phyloP scores from a whole-genome alignment of 1,284 basidiomycete genomes.

The Omphalotus olearius region DNA sequence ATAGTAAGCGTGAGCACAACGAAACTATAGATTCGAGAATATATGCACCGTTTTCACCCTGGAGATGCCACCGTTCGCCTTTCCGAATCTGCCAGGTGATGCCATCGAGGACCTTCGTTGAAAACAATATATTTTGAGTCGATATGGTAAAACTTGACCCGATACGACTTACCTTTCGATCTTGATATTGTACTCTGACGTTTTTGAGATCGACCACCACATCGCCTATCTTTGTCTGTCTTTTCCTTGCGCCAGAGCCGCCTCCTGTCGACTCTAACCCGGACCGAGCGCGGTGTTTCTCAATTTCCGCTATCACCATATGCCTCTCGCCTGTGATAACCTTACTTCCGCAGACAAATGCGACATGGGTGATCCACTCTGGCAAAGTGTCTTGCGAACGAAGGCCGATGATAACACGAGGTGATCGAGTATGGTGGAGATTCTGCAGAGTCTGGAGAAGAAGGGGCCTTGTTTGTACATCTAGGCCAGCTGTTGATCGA shows the following conservation, averaged over 20 bases:
- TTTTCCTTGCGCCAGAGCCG: neutral
- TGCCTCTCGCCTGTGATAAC: slow-evolving; percentile 44
- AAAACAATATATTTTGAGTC: too few relatives aligned
- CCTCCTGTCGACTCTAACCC: neutral
- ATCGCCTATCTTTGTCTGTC: slow-evolving; percentile 19
- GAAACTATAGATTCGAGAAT: neutral
- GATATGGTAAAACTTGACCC: neutral
- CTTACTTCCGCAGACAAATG: slow-evolving; percentile 47
- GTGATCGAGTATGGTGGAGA: slow-evolving; percentile 48
- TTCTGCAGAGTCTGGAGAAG: slow-evolving; percentile 55
- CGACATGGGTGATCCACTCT: slow-evolving; percentile 77
- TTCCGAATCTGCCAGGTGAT: slow-evolving; percentile 78
- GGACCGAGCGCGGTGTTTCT: slow-evolving; percentile 10
- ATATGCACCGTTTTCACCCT: slow-evolving; percentile 77
- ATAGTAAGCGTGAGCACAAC: neutral
- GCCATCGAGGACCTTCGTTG: slow-evolving; percentile 61
- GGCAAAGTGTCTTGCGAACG: slow-evolving; percentile 81
- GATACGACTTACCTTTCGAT: slow-evolving; percentile 44
- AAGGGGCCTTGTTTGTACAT: slow-evolving; percentile 53
- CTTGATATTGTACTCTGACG: slow-evolving; percentile 70
- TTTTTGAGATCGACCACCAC: slow-evolving; percentile 58
- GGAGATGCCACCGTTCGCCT: slow-evolving; percentile 85
- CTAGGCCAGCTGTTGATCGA: slow-evolving; percentile 61
- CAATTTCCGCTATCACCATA: slow-evolving; percentile 27
- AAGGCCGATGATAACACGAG: slow-evolving; percentile 75